Conservation (phyloP, 2,329 filamentous ascomycete genomes). For the Colletotrichum kahawae region DNA sequence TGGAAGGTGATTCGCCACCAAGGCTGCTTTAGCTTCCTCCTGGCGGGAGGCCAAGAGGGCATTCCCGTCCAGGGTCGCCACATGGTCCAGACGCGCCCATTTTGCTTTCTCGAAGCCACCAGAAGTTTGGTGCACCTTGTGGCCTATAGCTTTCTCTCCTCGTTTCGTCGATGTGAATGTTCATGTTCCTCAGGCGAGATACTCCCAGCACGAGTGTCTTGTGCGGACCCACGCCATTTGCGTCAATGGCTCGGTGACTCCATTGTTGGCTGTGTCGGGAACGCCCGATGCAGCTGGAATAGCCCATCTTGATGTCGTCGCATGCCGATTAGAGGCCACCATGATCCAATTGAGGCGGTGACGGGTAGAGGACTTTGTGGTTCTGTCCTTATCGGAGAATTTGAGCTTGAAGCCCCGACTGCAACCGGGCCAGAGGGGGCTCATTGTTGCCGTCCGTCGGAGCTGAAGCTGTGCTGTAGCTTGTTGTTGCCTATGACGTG, state of each 20-base stretch:
- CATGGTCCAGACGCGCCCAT: background rate
- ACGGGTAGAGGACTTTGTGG: background rate
- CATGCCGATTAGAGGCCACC: background rate
- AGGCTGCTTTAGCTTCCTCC: background rate
- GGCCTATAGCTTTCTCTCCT: background rate
- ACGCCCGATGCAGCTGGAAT: background rate
- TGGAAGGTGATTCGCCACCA: background rate
- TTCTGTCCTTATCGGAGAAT: background rate
- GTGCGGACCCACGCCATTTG: background rate
- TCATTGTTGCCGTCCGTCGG: background rate
- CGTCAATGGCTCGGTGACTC: background rate
- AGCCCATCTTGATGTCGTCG: background rate
- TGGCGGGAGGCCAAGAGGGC: background rate
- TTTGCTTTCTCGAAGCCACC: constrained; percentile 6
- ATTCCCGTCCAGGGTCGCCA: background rate
- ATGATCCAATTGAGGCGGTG: background rate
- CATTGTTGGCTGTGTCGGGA: background rate
- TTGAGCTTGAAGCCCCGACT: background rate
- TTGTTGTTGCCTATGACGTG: background rate
- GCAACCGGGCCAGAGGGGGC: background rate
- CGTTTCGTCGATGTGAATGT: background rate
- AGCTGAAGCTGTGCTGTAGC: background rate
- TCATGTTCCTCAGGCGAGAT: background rate
- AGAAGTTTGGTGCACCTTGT: background rate
- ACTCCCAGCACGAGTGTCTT: background rate